These are phyloP conservation scores for Salvia rosmarinus DNA, from an alignment of 257 asterid genomes.

Conservation along the genomic window DNA sequence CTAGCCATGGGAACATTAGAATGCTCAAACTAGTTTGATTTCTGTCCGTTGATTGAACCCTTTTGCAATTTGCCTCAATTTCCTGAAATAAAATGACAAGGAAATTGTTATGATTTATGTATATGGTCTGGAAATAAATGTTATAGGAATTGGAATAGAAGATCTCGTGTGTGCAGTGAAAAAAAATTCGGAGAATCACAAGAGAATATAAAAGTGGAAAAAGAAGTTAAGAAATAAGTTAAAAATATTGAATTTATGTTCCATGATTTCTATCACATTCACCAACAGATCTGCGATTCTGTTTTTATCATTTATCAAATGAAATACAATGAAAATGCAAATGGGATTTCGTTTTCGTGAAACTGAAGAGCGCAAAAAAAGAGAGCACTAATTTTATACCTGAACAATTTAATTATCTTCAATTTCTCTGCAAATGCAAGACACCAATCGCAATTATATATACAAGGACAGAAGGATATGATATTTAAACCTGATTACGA, in stretches of 20 bases:
- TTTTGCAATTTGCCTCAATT: background rate
- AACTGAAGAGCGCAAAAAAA: background rate
- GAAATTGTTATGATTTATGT: background rate
- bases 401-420: background rate
- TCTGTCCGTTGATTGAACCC: conserved; percentile 24
- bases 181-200: no score
- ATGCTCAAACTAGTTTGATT: conserved; percentile 27
- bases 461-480: background rate
- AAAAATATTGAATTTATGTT: no score
- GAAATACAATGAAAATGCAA: background rate
- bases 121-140: no score
- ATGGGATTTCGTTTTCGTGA: background rate
- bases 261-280: no score
- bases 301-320: no score
- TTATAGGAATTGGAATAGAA: no score
- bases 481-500: background rate
- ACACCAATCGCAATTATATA: background rate
- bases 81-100: background rate
- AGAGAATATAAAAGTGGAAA: no score
- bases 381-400: background rate
- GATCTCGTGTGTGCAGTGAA: no score
- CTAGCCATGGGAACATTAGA: conserved; percentile 47
- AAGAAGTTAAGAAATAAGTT: no score
- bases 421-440: background rate
- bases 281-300: no score